Base-by-base conservation (phyloP, 1,284 basidiomycete genomes). In the Tilletia indica region DNA sequence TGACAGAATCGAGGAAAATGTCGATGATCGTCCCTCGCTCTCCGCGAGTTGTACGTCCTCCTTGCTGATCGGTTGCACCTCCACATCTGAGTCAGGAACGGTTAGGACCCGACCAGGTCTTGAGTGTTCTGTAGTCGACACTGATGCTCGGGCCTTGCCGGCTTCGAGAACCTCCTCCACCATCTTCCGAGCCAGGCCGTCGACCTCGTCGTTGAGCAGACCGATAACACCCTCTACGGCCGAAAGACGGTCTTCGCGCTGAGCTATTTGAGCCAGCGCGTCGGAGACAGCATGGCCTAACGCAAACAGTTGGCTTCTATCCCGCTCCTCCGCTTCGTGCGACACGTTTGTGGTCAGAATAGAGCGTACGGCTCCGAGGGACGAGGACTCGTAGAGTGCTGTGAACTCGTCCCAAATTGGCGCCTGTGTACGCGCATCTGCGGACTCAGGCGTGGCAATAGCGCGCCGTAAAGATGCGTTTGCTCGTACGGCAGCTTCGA, bases 131-230 rank as follows among this genome's bases (percentile, higher is more conserved):
- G 12, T 25, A 19, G 16, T 8, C 51, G 51, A 25, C 6, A n/a
- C 12, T 6, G 8, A 19, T 31, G 25, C 25, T 19, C 19, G 21
- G 51, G 21, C 12, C 12, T 42, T 38, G 4, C 61, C 61, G 4
- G 61, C 61, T 38, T 64, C 61, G 12, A 64, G 38, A 14, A 34
- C 76, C 16, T 71, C 75, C 21, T 67, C 66, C 34, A 82, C 75
- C 80, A 83, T 82, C 34, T 70, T 67, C 49, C 73, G 74, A 2
- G 80, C 82, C 71, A 78, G 72, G 34, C 61, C 61, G 39, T 64
- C 61, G 12, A 64, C 61, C 21, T 64, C 34, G 16, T 64, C 61
- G 21, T 64, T 34, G 31, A 64, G 36, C 8, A 64, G 36, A 14
- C 61, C 61, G 4, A 64, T 19, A 25, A 64, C 61, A 39, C 61